Evolutionary conservation across 371 early-diverging fungal genomes (phyloP).

Genomic region (Apophysomyces trapeziformis): DNA sequence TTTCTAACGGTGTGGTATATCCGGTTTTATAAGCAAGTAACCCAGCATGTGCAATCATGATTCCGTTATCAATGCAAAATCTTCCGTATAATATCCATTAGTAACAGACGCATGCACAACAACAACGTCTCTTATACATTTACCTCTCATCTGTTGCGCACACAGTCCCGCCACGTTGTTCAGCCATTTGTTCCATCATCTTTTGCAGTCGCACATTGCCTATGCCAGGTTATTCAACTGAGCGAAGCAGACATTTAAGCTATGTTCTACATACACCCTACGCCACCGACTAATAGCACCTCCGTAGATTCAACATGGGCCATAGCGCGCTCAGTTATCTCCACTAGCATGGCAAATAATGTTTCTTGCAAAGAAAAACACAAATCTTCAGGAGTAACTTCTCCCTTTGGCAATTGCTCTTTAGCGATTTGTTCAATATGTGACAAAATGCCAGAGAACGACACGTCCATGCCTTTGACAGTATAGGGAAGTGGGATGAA

Average conservation of each 20-base stretch:
- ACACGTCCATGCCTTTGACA: slow-evolving; percentile 99
- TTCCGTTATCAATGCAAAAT: slow-evolving; percentile 99
- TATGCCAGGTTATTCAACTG: slow-evolving; percentile 17
- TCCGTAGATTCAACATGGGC: slow-evolving; percentile 95
- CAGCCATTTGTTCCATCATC: slow-evolving; percentile 98
- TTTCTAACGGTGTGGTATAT: slow-evolving; percentile 74
- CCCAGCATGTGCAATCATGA: slow-evolving; percentile 99
- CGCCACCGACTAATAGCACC: slow-evolving; percentile 99
- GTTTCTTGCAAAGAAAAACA: slow-evolving; percentile 99
- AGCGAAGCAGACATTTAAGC: neutral
- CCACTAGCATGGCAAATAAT: slow-evolving; percentile 98
- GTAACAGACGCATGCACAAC: neutral
- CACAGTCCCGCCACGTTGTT: slow-evolving; percentile 87
- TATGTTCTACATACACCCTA: slow-evolving; percentile 81
- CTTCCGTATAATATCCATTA: slow-evolving; percentile 27
- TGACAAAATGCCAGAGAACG: slow-evolving; percentile 97
- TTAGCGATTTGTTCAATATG: slow-evolving; percentile 84
- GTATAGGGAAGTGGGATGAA: slow-evolving; percentile 95
- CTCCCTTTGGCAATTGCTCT: slow-evolving; percentile 60
- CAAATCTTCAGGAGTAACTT: slow-evolving; percentile 84
- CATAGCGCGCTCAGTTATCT: slow-evolving; percentile 99
- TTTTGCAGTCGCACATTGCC: slow-evolving; percentile 94
- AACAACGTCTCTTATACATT: neutral
- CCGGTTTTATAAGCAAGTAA: slow-evolving; percentile 78
- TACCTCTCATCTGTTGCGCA: slow-evolving; percentile 98